These are phyloP conservation scores for Podospora pseudoanserina DNA, from an alignment of 495 filamentous ascomycete species.

Conservation along the genomic window DNA sequence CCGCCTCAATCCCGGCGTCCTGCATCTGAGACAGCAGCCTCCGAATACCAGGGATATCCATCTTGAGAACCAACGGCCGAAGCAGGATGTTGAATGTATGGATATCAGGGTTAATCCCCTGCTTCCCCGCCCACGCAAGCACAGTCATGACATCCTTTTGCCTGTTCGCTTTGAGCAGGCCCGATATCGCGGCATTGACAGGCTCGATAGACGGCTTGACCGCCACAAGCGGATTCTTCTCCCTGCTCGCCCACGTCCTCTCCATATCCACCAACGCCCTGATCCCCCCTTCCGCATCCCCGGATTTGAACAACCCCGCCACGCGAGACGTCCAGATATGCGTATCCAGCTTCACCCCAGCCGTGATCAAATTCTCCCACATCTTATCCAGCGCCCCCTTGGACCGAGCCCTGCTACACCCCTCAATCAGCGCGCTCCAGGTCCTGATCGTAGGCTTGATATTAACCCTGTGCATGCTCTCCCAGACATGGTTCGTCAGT, in stretches of 20 bases:
- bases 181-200: constrained; percentile 59
- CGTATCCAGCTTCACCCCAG: constrained; percentile 53
- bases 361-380: constrained; percentile 54
- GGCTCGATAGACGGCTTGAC: constrained; percentile 55
- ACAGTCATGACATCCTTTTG: constrained; percentile 41
- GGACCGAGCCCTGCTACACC: constrained; percentile 49
- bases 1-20: constrained; percentile 28
- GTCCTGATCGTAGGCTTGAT: constrained; percentile 52
- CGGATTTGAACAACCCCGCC: constrained; percentile 51
- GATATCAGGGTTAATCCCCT: constrained; percentile 56
- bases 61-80: constrained; percentile 47
- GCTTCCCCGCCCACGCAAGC: constrained; percentile 54
- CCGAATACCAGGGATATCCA: constrained; percentile 33
- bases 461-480: constrained; percentile 50
- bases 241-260: constrained; percentile 45
- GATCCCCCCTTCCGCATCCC: constrained; percentile 48
- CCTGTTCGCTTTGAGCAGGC: constrained; percentile 36
- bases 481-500: constrained; percentile 56
- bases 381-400: constrained; percentile 49
- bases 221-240: constrained; percentile 33
- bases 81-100: constrained; percentile 70
- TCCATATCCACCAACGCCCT: constrained; percentile 59
- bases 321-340: constrained; percentile 61
- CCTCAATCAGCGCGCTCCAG: constrained; percentile 62
- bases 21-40: constrained; percentile 44